These are phyloP conservation scores for Lentinus polychrous DNA, from an alignment of 1,284 basidiomycete genomes.

Conservation along the genomic window DNA sequence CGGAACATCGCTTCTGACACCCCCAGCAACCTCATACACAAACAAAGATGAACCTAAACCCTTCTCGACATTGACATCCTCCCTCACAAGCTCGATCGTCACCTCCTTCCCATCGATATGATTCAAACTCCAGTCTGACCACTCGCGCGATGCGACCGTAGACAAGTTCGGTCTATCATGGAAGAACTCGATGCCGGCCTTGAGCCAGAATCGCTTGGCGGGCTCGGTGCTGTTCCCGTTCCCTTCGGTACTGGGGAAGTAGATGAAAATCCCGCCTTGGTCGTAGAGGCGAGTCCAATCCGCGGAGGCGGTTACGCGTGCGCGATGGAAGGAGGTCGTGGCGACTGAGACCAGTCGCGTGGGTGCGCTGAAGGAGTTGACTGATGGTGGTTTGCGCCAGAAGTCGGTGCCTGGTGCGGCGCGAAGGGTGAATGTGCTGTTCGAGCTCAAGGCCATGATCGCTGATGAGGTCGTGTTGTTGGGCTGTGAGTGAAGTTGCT, in stretches of 20 bases:
- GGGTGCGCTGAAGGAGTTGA: conserved; percentile 6
- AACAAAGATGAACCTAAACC: conserved; percentile 4
- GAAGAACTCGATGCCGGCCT: conserved; percentile 9
- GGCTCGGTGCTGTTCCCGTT: too few species aligned
- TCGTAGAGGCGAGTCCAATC: conserved; percentile 6
- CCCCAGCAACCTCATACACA: conserved; percentile 3
- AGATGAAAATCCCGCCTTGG: conserved; percentile 8
- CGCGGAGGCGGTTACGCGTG: conserved; percentile 5
- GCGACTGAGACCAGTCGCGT: background rate
- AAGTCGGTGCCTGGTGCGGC: conserved; percentile 6
- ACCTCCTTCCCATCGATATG: background rate
- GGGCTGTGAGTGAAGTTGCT: too few species aligned
- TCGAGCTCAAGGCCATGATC: too few species aligned
- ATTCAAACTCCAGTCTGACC: conserved; percentile 8
- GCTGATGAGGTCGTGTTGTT: too few species aligned
- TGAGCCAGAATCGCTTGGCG: conserved; percentile 5
- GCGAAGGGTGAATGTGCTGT: too few species aligned
- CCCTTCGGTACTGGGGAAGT: conserved; percentile 1
- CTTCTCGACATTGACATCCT: background rate
- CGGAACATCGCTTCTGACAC: conserved; percentile 2
- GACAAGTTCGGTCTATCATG: conserved; percentile 3
- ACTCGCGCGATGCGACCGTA: conserved; percentile 6
- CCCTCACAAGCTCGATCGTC: conserved; percentile 4
- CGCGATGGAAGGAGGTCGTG: background rate
- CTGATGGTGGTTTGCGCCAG: conserved; percentile 7